Conservation (phyloP, 139 green algal genomes). For the Gonium pectorale region DNA sequence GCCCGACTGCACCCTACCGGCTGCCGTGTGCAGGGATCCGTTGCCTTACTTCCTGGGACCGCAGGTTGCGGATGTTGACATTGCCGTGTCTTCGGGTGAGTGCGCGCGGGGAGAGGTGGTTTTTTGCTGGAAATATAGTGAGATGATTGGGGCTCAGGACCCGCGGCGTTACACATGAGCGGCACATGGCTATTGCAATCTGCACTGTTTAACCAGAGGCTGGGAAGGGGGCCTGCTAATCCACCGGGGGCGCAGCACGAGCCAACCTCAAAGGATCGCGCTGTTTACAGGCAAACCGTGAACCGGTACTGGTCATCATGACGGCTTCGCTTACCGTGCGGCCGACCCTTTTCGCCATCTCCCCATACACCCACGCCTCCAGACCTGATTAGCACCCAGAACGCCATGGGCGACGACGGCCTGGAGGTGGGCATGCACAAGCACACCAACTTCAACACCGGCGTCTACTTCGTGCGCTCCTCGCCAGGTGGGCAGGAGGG, state of each 20-base stretch:
- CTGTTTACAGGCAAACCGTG: too few species aligned
- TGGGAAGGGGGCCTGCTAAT: too few species aligned
- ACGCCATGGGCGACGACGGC: constrained; percentile 44
- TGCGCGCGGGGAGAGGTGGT: not conserved
- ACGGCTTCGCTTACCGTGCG: too few species aligned
- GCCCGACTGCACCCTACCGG: too few species aligned
- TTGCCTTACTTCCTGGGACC: constrained; percentile 60
- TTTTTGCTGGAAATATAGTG: too few species aligned
- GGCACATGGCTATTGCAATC: not conserved
- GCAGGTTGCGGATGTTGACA: constrained; percentile 19
- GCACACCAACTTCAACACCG: constrained; percentile 63
- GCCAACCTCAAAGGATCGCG: too few species aligned
- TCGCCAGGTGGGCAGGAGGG: not conserved
- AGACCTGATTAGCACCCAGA: constrained; percentile 58
- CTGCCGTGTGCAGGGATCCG: constrained; percentile 55
- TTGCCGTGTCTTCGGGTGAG: constrained; percentile 52
- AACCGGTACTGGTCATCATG: too few species aligned
- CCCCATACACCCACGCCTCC: not conserved
- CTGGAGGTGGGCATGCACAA: constrained; percentile 49
- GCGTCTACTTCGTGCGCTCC: constrained; percentile 55
- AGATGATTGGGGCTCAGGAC: too few species aligned
- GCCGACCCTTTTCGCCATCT: too few species aligned
- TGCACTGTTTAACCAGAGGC: too few species aligned
- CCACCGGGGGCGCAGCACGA: too few species aligned
- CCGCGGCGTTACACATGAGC: too few species aligned